A percentile compares a stretch with the other conserved stretches of the same genome.
Evolutionary conservation across 2,329 filamentous ascomycete genomes (phyloP).

Genomic region (Monosporascus sp.): DNA sequence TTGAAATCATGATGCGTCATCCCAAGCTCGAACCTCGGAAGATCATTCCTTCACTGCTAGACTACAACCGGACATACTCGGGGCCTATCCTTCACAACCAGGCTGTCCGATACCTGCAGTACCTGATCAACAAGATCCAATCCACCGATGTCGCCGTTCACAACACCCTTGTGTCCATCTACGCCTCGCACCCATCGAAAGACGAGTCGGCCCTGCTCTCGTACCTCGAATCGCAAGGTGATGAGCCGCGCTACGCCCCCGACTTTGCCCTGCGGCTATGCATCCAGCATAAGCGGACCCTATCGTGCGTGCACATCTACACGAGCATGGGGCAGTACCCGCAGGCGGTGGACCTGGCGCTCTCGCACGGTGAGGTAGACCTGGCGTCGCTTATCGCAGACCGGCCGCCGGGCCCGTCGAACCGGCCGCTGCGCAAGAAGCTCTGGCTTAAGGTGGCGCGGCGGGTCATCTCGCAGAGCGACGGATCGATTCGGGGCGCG

Average conservation of each 20-base stretch:
- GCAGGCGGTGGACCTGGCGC: slow-evolving; percentile 85
- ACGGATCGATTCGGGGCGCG: slow-evolving; percentile 76
- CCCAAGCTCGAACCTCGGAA: slow-evolving; percentile 76
- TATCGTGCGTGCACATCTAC: slow-evolving; percentile 96
- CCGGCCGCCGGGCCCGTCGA: slow-evolving; percentile 59
- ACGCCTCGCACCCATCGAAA: slow-evolving; percentile 76
- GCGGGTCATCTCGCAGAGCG: slow-evolving; percentile 82
- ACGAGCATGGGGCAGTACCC: slow-evolving; percentile 93
- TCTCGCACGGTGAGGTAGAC: slow-evolving; percentile 85
- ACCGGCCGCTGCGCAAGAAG: slow-evolving; percentile 78
- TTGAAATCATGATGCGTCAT: slow-evolving; percentile 96
- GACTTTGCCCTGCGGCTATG: slow-evolving; percentile 95
- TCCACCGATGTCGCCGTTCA: slow-evolving; percentile 83
- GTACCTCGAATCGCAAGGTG: slow-evolving; percentile 86
- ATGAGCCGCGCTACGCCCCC: slow-evolving; percentile 82
- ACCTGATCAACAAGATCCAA: slow-evolving; percentile 81
- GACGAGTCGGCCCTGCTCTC: slow-evolving; percentile 81
- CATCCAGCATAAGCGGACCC: slow-evolving; percentile 87
- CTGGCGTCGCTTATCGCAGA: slow-evolving; percentile 87
- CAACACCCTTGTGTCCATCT: slow-evolving; percentile 94
- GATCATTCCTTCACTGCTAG: slow-evolving; percentile 87
- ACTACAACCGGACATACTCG: slow-evolving; percentile 77
- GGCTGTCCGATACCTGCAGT: slow-evolving; percentile 87
- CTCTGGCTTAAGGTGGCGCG: slow-evolving; percentile 94
- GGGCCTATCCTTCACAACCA: slow-evolving; percentile 74